Conservation (phyloP, 1,284 basidiomycete species). For the Hortiboletus rubellus region DNA sequence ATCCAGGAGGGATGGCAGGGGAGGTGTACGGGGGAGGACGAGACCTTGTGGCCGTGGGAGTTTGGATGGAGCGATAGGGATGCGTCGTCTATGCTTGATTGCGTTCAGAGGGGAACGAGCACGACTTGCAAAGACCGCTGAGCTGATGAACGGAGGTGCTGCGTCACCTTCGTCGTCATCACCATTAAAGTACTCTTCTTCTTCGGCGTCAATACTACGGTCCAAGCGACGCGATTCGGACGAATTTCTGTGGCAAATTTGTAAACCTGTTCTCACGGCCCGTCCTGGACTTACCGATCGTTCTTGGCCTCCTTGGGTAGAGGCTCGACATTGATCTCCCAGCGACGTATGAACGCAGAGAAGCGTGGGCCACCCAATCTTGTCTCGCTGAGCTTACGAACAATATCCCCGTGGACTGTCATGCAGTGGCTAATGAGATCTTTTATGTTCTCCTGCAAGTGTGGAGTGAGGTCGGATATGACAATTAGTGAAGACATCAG, state of each 20-base stretch:
- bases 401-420: slow-evolving; percentile 67
- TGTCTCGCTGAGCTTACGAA: slow-evolving; percentile 66
- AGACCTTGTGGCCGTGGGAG: slow-evolving; percentile 41
- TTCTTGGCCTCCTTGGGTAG: slow-evolving; percentile 55
- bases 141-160: slow-evolving; percentile 37
- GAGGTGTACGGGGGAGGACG: slow-evolving; percentile 45
- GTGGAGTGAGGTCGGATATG: slow-evolving; percentile 6
- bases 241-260: slow-evolving; percentile 36
- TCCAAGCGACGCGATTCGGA: slow-evolving; percentile 46
- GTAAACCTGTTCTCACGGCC: background rate
- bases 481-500: slow-evolving; percentile 11
- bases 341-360: slow-evolving; percentile 71
- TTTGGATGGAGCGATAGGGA: slow-evolving; percentile 39
- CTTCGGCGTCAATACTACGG: slow-evolving; percentile 62
- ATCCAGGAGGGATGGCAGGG: slow-evolving; percentile 63
- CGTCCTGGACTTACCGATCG: slow-evolving; percentile 23
- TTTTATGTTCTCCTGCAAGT: slow-evolving; percentile 79
- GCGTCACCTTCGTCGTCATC: slow-evolving; percentile 56
- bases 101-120: slow-evolving; percentile 38
- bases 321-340: slow-evolving; percentile 92
- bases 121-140: slow-evolving; percentile 37
- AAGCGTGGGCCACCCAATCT: slow-evolving; percentile 70
- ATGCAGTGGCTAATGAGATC: slow-evolving; percentile 84
- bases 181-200: slow-evolving; percentile 92
- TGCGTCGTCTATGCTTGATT: slow-evolving; percentile 61